These are phyloP conservation scores for Plasmodium knowlesi DNA, from an alignment of 169 alveolate species.

Conservation along the genomic window DNA sequence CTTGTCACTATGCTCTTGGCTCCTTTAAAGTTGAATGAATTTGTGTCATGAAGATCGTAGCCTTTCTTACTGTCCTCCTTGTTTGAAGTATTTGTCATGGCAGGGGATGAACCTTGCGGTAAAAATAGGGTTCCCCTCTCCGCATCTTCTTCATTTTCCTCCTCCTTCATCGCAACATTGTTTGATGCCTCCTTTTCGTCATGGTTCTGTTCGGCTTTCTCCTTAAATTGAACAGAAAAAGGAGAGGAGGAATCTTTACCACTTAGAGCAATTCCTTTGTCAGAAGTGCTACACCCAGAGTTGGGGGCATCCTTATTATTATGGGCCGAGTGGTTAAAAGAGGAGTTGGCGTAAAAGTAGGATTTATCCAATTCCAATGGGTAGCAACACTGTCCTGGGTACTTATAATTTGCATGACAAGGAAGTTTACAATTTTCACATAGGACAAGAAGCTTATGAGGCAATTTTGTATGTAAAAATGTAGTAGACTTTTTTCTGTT, in stretches of 20 bases:
- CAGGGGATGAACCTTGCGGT: background rate
- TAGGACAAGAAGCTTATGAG: conserved; percentile 76
- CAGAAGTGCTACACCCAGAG: background rate
- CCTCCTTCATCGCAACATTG: background rate
- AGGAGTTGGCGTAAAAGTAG: conserved; percentile 72
- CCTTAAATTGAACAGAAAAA: background rate
- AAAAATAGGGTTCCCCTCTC: background rate
- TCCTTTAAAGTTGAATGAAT: background rate
- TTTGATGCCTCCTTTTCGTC: background rate
- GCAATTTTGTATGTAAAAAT: conserved; percentile 79
- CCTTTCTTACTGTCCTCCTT: background rate
- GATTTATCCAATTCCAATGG: conserved; percentile 81
- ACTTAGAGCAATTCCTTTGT: conserved; percentile 3
- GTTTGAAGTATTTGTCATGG: background rate
- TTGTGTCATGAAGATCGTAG: background rate
- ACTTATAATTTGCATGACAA: conserved; percentile 79
- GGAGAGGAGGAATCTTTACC: conserved; percentile 5
- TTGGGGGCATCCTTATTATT: conserved; percentile 39
- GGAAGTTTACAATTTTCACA: conserved; percentile 87
- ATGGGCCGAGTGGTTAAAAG: conserved; percentile 26
- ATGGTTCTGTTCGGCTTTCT: background rate
- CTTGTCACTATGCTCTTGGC: background rate
- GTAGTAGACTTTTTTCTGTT: conserved; percentile 79
- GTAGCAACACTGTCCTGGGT: conserved; percentile 83
- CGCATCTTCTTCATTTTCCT: background rate